phyloP scores from a whole-genome alignment of 352 stramenopile genomes.

The Blastocystis sp. region DNA sequence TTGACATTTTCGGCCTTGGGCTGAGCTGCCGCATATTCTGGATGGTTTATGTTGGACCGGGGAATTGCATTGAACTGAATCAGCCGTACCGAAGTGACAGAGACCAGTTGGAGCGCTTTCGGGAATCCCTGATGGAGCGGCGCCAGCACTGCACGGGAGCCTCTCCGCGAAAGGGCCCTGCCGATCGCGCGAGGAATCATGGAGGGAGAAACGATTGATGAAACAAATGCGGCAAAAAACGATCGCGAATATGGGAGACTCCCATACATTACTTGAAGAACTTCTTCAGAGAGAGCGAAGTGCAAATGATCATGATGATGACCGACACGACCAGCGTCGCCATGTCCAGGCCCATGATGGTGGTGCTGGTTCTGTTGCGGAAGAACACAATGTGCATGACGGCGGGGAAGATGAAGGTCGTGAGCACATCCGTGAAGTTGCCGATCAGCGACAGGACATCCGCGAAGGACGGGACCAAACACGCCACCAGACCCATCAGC shows the following conservation, averaged over 20 bases:
- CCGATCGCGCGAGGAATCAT: slow-evolving; percentile 17
- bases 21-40: not conserved
- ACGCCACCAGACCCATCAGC: slow-evolving; percentile 18
- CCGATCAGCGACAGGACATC: slow-evolving; percentile 18
- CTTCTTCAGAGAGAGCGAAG: slow-evolving; percentile 52
- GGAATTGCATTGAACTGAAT: slow-evolving; percentile 17
- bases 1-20: not conserved
- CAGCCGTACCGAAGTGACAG: not conserved
- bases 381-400: slow-evolving; percentile 68
- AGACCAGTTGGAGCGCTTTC: too few relatives aligned
- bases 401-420: slow-evolving; percentile 59
- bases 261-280: not conserved
- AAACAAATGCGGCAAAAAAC: too few relatives aligned
- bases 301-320: slow-evolving; percentile 63
- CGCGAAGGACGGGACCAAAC: slow-evolving; percentile 35
- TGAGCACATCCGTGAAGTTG: slow-evolving; percentile 65
- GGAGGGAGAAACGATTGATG: not conserved
- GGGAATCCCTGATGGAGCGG: too few relatives aligned
- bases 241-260: too few relatives aligned
- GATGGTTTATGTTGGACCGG: not conserved
- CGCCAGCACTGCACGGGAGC: too few relatives aligned
- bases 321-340: slow-evolving; percentile 36
- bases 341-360: slow-evolving; percentile 48
- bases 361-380: slow-evolving; percentile 19
- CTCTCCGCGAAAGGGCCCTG: not conserved